A percentile compares a stretch with the other conserved stretches of the same genome.
These are phyloP conservation scores for Candida labiduridarum DNA, from an alignment of 1,139 yeast genomes.

Conservation along the genomic window DNA sequence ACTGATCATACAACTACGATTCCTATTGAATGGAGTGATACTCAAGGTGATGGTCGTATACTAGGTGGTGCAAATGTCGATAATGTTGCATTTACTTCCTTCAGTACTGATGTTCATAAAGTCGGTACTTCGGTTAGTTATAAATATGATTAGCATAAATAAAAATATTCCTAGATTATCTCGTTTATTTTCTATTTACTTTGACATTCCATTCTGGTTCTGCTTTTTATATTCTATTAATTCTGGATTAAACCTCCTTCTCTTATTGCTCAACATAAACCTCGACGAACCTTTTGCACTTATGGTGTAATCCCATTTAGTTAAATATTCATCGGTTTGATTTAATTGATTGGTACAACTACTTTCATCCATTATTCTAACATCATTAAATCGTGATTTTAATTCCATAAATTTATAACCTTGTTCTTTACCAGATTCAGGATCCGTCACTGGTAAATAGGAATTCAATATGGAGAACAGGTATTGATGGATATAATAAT, in stretches of 20 bases:
- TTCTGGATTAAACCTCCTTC: constrained; percentile 43
- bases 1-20: constrained; percentile 66
- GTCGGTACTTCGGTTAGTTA: constrained; percentile 82
- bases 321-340: constrained; percentile 49
- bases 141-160: constrained; percentile 23
- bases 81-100: constrained; percentile 68
- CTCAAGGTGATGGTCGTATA: constrained; percentile 58
- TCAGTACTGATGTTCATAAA: constrained; percentile 68
- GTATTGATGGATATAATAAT: constrained; percentile 59
- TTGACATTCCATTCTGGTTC: not conserved
- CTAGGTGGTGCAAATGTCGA: constrained; percentile 60
- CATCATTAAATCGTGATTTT: constrained; percentile 46
- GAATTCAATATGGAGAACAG: constrained; percentile 32
- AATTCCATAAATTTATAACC: constrained; percentile 51
- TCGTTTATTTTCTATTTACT: not conserved
- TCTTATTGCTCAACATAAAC: constrained; percentile 56
- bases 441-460: constrained; percentile 34
- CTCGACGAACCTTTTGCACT: constrained; percentile 53
- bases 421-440: constrained; percentile 45
- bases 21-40: constrained; percentile 87
- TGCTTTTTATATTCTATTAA: constrained; percentile 9
- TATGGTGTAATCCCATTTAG: constrained; percentile 48
- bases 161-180: not conserved
- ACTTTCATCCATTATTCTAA: constrained; percentile 37
- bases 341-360: constrained; percentile 46